A percentile compares a stretch with the other conserved stretches of the same genome.
phyloP scores from a whole-genome alignment of 352 stramenopile species.

The Phytophthora foliorum region DNA sequence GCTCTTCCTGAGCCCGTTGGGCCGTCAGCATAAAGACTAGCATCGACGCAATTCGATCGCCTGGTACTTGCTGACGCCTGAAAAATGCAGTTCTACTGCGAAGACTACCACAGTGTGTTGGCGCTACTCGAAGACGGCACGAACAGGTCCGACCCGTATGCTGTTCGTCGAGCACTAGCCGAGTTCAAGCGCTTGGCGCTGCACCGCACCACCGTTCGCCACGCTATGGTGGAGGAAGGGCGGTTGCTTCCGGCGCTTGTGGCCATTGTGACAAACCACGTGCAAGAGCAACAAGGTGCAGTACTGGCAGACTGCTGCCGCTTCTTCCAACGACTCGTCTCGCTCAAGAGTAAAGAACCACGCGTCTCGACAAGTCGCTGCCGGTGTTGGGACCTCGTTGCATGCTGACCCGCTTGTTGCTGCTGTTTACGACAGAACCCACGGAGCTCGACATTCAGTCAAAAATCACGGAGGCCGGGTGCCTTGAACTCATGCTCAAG shows the following conservation, averaged over 20 bases:
- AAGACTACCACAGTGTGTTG: conserved; percentile 48
- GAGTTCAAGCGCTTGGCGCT: conserved; percentile 64
- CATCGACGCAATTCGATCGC: too few relatives aligned
- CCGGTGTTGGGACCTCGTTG: background rate
- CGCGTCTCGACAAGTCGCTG: background rate
- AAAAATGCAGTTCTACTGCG: conserved; percentile 72
- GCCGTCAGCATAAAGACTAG: background rate
- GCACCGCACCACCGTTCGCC: conserved; percentile 32
- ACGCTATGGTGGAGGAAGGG: conserved; percentile 45
- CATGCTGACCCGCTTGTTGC: conserved; percentile 11
- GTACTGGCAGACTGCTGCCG: conserved; percentile 54
- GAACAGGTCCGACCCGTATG: conserved; percentile 50
- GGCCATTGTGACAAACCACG: conserved; percentile 38
- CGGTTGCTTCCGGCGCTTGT: conserved; percentile 44
- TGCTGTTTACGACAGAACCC: conserved; percentile 38
- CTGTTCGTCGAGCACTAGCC: conserved; percentile 58
- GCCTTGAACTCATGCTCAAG: conserved; percentile 42
- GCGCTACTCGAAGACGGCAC: conserved; percentile 34
- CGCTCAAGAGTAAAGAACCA: conserved; percentile 48
- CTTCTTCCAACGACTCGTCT: conserved; percentile 60
- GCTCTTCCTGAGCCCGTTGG: background rate
- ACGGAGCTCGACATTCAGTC: conserved; percentile 67
- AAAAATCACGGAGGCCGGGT: conserved; percentile 55
- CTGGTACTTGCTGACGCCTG: background rate
- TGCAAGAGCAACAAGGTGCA: conserved; percentile 37